Base-by-base conservation (phyloP, 257 asterid genomes). In the Sherardia arvensis region DNA sequence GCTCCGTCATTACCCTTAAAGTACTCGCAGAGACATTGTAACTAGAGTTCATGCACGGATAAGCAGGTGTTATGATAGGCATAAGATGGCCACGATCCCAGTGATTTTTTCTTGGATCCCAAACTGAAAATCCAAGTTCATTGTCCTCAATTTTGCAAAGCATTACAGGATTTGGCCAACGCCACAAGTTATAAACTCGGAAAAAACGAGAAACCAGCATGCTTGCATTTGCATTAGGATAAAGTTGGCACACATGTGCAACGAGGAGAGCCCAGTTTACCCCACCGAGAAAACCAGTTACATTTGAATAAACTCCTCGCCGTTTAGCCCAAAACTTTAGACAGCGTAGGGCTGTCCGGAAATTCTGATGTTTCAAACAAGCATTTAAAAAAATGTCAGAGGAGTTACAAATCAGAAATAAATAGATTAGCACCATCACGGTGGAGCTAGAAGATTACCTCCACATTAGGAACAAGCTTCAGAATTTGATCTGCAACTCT, bases 21-120 rank as follows among this genome's bases (percentile, higher is more conserved):
- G 99, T 94, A 76, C 96, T 94, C 43, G 94, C 72, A 34, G 99
- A 94, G 36, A 87, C 97, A 53, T 94, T 94, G 79, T 90, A 94
- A 79, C 99, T 94, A 30, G 99, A 90, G 72, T 94, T 94, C 99
- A 94, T 90, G 82, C 95, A 94, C 26, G 99, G 99, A 79, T 94
- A 94, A 17, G 93, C 95, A 73, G 99, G 99, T 47, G 99, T 94
- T 70, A 94, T 90, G 67, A 94, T 90, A 20, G 99, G 95, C 99
- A 94, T 94, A 51, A 73, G 90, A 75, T 94, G 96, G 68, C 65
- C 78, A 1, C 99, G 79, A 57, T 94, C 99, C 92, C 91, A 79
- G 66, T 81, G 97, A 68, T 94, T 80, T 76, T 79, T 90, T 1
- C 97, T 87, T 60, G 96, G 95, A 79, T 90, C 96, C 99, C 99